phyloP scores from a whole-genome alignment of 176 grass and related monocot species.

The Oryza nivara region DNA sequence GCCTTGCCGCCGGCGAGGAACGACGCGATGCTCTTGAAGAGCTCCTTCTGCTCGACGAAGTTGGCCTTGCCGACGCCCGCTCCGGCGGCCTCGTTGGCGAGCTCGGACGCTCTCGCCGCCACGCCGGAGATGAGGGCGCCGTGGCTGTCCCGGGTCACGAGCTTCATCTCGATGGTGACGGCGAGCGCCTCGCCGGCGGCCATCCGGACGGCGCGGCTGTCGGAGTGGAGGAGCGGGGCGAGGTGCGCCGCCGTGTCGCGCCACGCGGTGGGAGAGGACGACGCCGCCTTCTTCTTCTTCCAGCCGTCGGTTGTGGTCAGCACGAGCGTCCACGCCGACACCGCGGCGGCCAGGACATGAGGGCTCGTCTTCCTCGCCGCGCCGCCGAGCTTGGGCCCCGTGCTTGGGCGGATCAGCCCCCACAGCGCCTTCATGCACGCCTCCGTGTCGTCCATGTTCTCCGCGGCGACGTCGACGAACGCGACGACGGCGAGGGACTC shows the following conservation, averaged over 20 bases:
- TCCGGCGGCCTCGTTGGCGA: neutral
- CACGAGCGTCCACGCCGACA: slow-evolving; percentile 32
- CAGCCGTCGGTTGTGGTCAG: slow-evolving; percentile 25
- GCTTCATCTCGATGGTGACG: slow-evolving; percentile 33
- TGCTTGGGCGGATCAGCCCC: neutral
- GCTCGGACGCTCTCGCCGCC: neutral
- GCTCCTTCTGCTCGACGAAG: neutral
- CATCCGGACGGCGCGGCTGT: slow-evolving; percentile 20
- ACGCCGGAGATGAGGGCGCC: neutral
- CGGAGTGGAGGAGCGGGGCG: neutral
- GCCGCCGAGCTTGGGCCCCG: neutral
- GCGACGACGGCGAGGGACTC: slow-evolving; percentile 39
- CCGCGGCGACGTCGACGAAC: slow-evolving; percentile 5
- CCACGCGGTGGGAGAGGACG: neutral
- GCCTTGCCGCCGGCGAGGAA: slow-evolving; percentile 17
- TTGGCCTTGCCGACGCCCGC: neutral
- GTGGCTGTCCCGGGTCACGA: neutral
- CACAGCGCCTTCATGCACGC: neutral
- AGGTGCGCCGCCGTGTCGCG: neutral
- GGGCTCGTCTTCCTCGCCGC: neutral
- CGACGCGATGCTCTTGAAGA: slow-evolving; percentile 25
- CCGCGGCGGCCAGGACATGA: neutral
- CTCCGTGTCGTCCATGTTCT: neutral
- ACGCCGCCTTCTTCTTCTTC: neutral
- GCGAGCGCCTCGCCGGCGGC: slow-evolving; percentile 33